These are phyloP conservation scores for Pisolithus marmoratus DNA, from an alignment of 768 basidiomycete genomes.

Conservation along the genomic window DNA sequence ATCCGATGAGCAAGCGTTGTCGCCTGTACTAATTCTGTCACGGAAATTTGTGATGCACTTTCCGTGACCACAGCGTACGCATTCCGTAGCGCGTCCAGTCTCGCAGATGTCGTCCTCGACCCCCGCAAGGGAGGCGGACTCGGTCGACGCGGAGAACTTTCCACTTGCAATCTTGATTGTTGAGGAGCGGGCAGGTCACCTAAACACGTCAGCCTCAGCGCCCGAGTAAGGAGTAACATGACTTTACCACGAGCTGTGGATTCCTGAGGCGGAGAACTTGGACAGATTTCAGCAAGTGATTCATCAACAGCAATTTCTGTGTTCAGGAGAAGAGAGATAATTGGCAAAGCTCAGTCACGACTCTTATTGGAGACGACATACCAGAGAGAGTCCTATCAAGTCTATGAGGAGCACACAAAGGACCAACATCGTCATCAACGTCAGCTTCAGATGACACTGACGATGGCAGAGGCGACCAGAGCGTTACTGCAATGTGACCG, in stretches of 20 bases:
- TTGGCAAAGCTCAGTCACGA: neutral
- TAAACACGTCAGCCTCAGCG: conserved; percentile 1
- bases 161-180: conserved; percentile 8
- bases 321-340: neutral
- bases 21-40: conserved; percentile 44
- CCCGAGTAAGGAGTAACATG: neutral
- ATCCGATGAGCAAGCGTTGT: conserved; percentile 42
- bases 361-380: neutral
- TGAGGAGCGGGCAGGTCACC: neutral
- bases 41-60: conserved; percentile 43
- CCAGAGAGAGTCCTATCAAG: conserved; percentile 17
- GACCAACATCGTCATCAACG: conserved; percentile 18
- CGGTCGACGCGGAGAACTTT: conserved; percentile 4
- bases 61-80: conserved; percentile 39
- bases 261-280: conserved; percentile 6
- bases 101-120: conserved; percentile 35
- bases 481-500: neutral
- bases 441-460: conserved; percentile 14
- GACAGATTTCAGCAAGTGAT: conserved; percentile 9
- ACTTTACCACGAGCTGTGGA: neutral
- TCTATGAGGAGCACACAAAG: conserved; percentile 25
- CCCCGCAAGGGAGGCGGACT: conserved; percentile 25
- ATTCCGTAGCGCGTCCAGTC: conserved; percentile 38
- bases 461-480: neutral
- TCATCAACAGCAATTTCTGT: conserved; percentile 20